A percentile compares a stretch with the other conserved stretches of the same genome.
These are phyloP conservation scores for Nematodospora valgi DNA, from an alignment of 805 yeast species.

Conservation along the genomic window DNA sequence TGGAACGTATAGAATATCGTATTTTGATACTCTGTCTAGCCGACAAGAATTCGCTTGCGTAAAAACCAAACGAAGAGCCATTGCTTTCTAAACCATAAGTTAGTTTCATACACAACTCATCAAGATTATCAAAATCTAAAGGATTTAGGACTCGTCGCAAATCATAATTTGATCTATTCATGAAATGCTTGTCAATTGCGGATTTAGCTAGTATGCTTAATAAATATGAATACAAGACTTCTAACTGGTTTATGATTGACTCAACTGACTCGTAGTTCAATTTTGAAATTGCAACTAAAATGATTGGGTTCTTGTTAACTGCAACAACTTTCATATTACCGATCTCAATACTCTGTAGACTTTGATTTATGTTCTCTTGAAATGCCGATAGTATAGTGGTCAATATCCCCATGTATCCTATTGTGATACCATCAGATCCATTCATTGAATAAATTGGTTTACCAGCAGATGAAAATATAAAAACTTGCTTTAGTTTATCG, in stretches of 20 bases:
- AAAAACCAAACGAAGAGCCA: constrained; percentile 21
- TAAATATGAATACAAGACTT: constrained; percentile 69
- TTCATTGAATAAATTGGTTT: constrained; percentile 81
- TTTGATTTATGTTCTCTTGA: constrained; percentile 38
- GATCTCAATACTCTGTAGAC: constrained; percentile 51
- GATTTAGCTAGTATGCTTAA: constrained; percentile 83
- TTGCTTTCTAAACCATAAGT: constrained; percentile 26
- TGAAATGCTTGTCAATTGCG: constrained; percentile 65
- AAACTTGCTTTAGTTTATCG: constrained; percentile 60
- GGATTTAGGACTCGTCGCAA: constrained; percentile 70
- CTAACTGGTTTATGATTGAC: constrained; percentile 49
- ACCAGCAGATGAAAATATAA: constrained; percentile 79
- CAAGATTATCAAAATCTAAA: constrained; percentile 69
- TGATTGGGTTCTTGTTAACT: constrained; percentile 62
- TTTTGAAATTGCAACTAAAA: constrained; percentile 66
- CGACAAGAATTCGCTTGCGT: constrained; percentile 23
- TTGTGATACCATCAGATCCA: constrained; percentile 63
- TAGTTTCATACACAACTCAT: constrained; percentile 45
- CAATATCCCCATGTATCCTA: constrained; percentile 74
- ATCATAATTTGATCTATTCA: constrained; percentile 75
- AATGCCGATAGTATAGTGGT: constrained; percentile 77
- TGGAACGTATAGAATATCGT: constrained; percentile 52
- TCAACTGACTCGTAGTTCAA: constrained; percentile 44
- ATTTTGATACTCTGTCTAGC: constrained; percentile 41
- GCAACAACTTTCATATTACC: constrained; percentile 52